Conservation (phyloP, 208 protist genomes). For the Crithidia fasciculata region DNA sequence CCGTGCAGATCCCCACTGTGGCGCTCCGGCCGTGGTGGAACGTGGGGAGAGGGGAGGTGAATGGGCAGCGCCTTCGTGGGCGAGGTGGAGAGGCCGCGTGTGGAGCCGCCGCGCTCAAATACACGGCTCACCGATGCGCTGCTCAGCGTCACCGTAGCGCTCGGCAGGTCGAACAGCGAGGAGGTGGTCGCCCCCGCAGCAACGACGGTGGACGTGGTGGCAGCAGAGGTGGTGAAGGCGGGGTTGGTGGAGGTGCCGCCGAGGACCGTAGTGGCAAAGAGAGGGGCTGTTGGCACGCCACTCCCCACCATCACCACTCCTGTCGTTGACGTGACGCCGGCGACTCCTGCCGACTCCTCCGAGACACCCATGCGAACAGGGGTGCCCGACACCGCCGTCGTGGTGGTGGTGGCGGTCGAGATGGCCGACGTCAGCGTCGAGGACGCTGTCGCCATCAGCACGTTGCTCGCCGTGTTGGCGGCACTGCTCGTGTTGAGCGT, state of each 20-base stretch:
- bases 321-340: neutral
- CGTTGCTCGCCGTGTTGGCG: neutral
- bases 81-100: neutral
- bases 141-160: slow-evolving; percentile 18
- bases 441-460: slow-evolving; percentile 1
- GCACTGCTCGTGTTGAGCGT: neutral
- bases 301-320: neutral
- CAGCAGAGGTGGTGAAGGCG: neutral
- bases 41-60: neutral
- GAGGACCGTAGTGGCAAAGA: neutral
- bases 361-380: neutral
- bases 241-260: neutral
- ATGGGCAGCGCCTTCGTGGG: neutral
- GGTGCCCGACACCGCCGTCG: neutral
- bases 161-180: neutral
- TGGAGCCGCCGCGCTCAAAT: slow-evolving; percentile 1
- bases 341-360: neutral
- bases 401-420: neutral
- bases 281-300: neutral
- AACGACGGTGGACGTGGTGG: neutral
- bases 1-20: neutral
- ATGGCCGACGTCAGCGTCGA: slow-evolving; percentile 1
- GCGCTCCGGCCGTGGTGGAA: neutral
- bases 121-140: slow-evolving; percentile 12
- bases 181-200: neutral